Evolutionary conservation across 139 green algal genomes (phyloP).

Genomic region (Micromonas commoda): DNA sequence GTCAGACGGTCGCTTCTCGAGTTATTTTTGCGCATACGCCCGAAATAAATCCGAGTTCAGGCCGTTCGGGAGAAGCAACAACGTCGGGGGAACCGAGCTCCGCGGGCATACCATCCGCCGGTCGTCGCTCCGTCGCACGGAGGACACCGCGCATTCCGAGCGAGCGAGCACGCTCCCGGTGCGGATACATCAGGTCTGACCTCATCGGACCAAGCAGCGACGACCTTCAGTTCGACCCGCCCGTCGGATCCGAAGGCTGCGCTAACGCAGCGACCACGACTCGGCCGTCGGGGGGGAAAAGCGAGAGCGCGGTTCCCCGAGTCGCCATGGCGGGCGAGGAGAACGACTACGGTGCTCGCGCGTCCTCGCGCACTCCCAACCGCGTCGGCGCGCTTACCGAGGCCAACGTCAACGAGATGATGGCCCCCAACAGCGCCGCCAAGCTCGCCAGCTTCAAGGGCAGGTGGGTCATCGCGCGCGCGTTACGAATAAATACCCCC

Average conservation of each 20-base stretch:
- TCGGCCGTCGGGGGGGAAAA: neutral
- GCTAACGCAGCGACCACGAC: too few relatives aligned
- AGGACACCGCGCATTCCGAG: neutral
- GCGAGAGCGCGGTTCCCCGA: neutral
- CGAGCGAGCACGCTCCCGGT: neutral
- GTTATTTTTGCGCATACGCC: too few relatives aligned
- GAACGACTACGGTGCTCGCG: neutral
- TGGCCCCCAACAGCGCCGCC: neutral
- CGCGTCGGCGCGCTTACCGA: neutral
- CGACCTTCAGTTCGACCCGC: too few relatives aligned
- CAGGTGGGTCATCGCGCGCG: neutral
- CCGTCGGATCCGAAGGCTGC: too few relatives aligned
- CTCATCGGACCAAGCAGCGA: too few relatives aligned
- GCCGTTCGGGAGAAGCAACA: too few relatives aligned
- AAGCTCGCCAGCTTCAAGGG: neutral
- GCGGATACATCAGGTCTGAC: too few relatives aligned
- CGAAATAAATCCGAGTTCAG: too few relatives aligned
- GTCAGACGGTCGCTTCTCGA: too few relatives aligned
- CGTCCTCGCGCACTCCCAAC: neutral
- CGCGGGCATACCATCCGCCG: too few relatives aligned
- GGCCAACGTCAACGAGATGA: neutral
- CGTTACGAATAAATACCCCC: neutral
- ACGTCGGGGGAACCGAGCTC: too few relatives aligned
- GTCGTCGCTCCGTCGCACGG: too few relatives aligned
- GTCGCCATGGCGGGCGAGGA: neutral